Evolutionary conservation across 2,329 filamentous ascomycete genomes (phyloP).

Genomic region (Exserohilum turcica): DNA sequence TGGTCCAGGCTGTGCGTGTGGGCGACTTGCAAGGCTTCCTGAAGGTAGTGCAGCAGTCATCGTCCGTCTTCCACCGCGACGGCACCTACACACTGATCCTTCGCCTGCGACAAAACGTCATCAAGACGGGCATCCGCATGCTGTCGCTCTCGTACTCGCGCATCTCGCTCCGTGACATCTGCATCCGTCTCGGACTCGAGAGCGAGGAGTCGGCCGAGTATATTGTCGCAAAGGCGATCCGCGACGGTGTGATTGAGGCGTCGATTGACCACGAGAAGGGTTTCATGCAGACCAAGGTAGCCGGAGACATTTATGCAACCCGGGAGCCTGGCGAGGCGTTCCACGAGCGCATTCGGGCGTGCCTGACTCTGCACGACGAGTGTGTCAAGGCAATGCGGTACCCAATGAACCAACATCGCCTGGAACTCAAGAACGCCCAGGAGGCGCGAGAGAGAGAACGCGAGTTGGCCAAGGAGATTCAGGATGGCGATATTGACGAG

Average conservation of each 20-base stretch:
- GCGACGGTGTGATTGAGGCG: conserved; percentile 96
- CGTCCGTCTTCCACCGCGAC: conserved; percentile 85
- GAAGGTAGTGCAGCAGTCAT: conserved; percentile 79
- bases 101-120: conserved; percentile 95
- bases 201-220: conserved; percentile 98
- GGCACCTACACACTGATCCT: conserved; percentile 95
- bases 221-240: conserved; percentile 97
- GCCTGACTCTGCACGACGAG: conserved; percentile 90
- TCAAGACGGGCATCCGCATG: conserved; percentile 99
- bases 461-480: conserved; percentile 98
- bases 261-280: conserved; percentile 91
- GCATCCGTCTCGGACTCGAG: conserved; percentile 88
- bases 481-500: conserved; percentile 95
- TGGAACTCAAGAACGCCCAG: conserved; percentile 97
- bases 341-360: conserved; percentile 93
- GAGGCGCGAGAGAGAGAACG: conserved; percentile 96
- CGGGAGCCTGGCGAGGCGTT: conserved; percentile 95
- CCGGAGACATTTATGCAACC: conserved; percentile 94
- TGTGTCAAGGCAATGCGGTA: conserved; percentile 99
- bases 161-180: conserved; percentile 96
- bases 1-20: conserved; percentile 95
- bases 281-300: conserved; percentile 98
- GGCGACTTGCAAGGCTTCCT: conserved; percentile 94
- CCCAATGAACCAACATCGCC: conserved; percentile 97
- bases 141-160: conserved; percentile 98